Conservation (phyloP, 2,329 filamentous ascomycete genomes). For the Pseudopithomyces chartarum region DNA sequence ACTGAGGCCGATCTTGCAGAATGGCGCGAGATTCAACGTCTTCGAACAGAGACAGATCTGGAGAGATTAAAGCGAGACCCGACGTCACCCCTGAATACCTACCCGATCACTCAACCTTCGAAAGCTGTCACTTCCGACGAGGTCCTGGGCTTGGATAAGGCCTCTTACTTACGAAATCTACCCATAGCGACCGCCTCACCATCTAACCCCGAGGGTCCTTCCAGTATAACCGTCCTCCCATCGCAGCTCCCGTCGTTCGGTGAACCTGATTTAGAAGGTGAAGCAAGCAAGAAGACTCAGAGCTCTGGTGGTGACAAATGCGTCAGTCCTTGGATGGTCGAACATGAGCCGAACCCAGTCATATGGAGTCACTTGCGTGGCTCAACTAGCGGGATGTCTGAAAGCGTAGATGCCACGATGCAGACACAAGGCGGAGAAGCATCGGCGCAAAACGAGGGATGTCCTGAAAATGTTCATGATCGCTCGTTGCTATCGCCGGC, state of each 20-base stretch:
- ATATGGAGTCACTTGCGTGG: conserved; percentile 14
- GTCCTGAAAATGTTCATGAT: neutral
- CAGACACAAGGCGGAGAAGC: neutral
- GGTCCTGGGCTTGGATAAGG: conserved; percentile 15
- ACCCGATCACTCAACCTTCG: neutral
- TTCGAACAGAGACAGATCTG: neutral
- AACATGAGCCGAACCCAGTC: conserved; percentile 18
- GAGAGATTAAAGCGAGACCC: neutral
- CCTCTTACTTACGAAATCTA: conserved; percentile 3
- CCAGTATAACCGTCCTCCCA: neutral
- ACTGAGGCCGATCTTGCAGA: neutral
- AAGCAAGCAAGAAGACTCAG: neutral
- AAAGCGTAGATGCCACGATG: neutral
- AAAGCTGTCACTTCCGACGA: conserved; percentile 10
- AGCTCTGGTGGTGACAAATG: neutral
- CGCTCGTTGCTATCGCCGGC: too few species aligned
- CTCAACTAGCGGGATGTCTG: neutral
- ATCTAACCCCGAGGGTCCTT: neutral
- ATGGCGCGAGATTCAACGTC: neutral
- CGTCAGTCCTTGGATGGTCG: conserved; percentile 15
- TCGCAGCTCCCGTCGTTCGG: conserved; percentile 9
- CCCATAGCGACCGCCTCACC: neutral
- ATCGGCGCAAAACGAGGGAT: neutral
- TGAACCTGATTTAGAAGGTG: neutral
- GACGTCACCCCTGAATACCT: neutral